A percentile compares a stretch with the other conserved stretches of the same genome.
Evolutionary conservation across 1,139 yeast genomes (phyloP).

Genomic region (Pichia sp.): DNA sequence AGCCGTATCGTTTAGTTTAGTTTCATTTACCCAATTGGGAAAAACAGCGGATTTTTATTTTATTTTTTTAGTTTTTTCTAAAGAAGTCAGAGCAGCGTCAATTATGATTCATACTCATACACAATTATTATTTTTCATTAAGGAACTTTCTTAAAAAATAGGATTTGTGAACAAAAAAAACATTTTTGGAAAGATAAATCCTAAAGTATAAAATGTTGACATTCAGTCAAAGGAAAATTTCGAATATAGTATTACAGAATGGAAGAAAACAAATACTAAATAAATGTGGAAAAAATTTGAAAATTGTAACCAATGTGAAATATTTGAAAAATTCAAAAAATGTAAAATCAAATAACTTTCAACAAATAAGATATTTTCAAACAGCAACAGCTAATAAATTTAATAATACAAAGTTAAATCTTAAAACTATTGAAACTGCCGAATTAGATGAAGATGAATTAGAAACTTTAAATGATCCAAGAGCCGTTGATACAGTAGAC

Average conservation of each 20-base stretch:
- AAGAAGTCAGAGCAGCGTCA: too few species aligned
- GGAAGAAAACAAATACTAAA: neutral
- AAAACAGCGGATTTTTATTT: too few species aligned
- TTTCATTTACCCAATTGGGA: too few species aligned
- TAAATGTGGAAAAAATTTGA: neutral
- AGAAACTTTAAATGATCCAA: constrained; percentile 46
- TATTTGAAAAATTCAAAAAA: neutral
- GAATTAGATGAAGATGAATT: constrained; percentile 41
- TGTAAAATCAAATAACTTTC: too few species aligned
- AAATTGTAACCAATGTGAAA: too few species aligned
- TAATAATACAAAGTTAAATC: neutral
- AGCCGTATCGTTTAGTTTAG: too few species aligned
- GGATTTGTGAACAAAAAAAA: too few species aligned
- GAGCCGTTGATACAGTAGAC: constrained; percentile 82
- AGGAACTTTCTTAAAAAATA: too few species aligned
- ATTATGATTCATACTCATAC: too few species aligned
- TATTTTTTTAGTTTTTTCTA: too few species aligned
- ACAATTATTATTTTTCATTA: too few species aligned
- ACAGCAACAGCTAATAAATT: neutral
- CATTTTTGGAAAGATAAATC: too few species aligned
- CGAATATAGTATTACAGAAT: neutral
- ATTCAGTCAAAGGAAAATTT: neutral
- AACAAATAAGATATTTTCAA: neutral
- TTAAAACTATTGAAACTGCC: constrained; percentile 29
- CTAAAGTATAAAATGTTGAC: neutral